Conservation (phyloP, 2,329 filamentous ascomycete genomes). For the Arthrinium puccinioides region DNA sequence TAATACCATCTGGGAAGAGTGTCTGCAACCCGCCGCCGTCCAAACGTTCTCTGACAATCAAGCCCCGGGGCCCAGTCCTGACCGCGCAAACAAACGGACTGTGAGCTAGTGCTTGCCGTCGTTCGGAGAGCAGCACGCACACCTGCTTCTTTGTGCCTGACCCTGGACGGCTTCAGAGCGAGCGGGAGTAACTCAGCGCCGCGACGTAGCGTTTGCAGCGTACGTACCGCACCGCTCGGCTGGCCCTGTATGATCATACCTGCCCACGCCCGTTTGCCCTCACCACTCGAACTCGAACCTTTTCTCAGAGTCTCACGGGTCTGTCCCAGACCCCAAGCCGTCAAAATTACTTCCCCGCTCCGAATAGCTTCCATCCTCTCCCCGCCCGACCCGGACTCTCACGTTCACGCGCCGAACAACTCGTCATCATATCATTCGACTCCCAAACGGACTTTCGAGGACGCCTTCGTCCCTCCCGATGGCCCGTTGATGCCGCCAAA, state of each 20-base stretch:
- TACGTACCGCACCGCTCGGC: too few relatives aligned
- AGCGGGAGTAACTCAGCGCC: too few relatives aligned
- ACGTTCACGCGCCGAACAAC: conserved; percentile 14
- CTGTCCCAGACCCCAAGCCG: conserved; percentile 33
- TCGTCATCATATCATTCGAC: conserved; percentile 22
- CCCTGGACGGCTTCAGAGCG: too few relatives aligned
- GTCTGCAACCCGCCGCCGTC: background rate
- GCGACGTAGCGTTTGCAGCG: too few relatives aligned
- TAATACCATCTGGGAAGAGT: background rate
- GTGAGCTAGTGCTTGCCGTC: too few relatives aligned
- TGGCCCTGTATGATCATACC: too few relatives aligned
- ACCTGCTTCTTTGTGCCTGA: too few relatives aligned
- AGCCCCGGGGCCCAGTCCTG: background rate
- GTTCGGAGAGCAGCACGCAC: too few relatives aligned
- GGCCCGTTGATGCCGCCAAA: conserved; percentile 19
- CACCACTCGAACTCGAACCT: too few relatives aligned
- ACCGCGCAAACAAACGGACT: background rate
- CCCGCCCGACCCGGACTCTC: conserved; percentile 27
- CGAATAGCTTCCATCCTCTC: conserved; percentile 46
- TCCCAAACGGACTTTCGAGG: conserved; percentile 29
- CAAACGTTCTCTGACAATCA: conserved; percentile 1
- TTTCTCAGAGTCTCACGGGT: conserved; percentile 25
- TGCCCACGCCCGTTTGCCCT: too few relatives aligned
- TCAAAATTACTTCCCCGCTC: conserved; percentile 42
- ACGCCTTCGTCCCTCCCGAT: conserved; percentile 24